These are phyloP conservation scores for Blyttiomyces sp. DNA, from an alignment of 371 early-diverging fungal genomes.

Conservation along the genomic window DNA sequence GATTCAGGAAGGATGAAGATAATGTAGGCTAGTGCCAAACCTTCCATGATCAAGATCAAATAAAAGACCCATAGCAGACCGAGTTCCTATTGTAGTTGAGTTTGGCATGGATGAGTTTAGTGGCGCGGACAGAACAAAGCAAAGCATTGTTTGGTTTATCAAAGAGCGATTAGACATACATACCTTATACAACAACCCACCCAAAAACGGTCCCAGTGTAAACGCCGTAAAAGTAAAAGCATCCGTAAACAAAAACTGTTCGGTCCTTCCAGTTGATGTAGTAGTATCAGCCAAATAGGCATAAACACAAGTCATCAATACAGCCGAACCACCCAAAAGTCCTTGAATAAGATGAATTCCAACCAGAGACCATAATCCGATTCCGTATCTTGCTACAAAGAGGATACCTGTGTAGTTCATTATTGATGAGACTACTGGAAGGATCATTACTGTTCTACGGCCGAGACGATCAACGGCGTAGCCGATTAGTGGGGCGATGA, in stretches of 20 bases:
- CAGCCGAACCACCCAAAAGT: conserved; percentile 16
- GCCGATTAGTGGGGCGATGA: conserved; percentile 25
- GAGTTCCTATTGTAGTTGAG: conserved; percentile 10
- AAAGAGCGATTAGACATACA: not conserved
- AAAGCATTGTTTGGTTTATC: not conserved
- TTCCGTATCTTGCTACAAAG: conserved; percentile 16
- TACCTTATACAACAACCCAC: conserved; percentile 21
- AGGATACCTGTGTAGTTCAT: conserved; percentile 18
- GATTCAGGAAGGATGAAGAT: conserved; percentile 19
- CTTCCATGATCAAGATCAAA: conserved; percentile 3
- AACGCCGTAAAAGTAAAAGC: conserved; percentile 25
- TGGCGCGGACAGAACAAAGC: too few relatives aligned
- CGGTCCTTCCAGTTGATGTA: conserved; percentile 1
- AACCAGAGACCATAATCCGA: conserved; percentile 26
- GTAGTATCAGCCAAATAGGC: conserved; percentile 28
- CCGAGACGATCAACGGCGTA: conserved; percentile 23
- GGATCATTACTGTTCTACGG: conserved; percentile 20
- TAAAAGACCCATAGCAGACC: conserved; percentile 14
- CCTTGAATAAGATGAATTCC: conserved; percentile 25
- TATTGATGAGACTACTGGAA: conserved; percentile 19
- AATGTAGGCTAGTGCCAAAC: conserved; percentile 12
- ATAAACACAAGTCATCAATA: conserved; percentile 12
- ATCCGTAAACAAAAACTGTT: conserved; percentile 25
- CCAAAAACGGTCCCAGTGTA: conserved; percentile 28
- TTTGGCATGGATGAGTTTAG: too few relatives aligned